These are phyloP conservation scores for Colletotrichum lini DNA, from an alignment of 2,329 filamentous ascomycete genomes.

Conservation along the genomic window DNA sequence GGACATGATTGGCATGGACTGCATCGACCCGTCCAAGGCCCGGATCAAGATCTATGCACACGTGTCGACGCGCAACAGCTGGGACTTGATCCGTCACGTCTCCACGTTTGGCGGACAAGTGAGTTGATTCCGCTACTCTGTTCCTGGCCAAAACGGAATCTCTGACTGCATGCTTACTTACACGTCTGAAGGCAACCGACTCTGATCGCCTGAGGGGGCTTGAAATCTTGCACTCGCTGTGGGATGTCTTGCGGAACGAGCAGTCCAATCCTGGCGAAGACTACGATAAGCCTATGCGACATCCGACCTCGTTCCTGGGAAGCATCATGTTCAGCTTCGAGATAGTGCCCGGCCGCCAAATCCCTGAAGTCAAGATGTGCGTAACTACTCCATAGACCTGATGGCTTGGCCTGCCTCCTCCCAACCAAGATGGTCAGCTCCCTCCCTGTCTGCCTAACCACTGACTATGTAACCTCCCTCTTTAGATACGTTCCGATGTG, in stretches of 20 bases:
- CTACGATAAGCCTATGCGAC: not conserved
- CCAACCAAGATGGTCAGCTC: no score
- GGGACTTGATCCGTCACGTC: slow-evolving; percentile 4
- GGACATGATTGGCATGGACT: not conserved
- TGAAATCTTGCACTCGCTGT: not conserved
- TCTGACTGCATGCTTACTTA: not conserved
- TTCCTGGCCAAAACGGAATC: no score
- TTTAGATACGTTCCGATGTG: no score
- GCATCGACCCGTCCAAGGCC: not conserved
- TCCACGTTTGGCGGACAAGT: not conserved
- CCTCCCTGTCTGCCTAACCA: no score
- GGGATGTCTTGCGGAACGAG: not conserved
- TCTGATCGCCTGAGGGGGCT: not conserved
- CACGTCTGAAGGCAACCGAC: not conserved
- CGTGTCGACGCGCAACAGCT: not conserved
- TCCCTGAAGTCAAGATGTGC: not conserved
- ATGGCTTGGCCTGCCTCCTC: no score
- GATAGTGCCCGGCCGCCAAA: not conserved
- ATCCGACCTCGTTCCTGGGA: not conserved
- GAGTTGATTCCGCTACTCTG: not conserved
- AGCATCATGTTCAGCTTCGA: slow-evolving; percentile 4
- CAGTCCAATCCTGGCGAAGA: not conserved
- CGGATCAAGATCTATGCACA: slow-evolving; percentile 4
- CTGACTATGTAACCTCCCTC: no score
- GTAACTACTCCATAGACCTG: no score